Evolutionary conservation across 192 early-diverging fungal genomes (phyloP), one percentile per base, ranked within the genome.

Genomic region (Gaertneriomyces sp.): DNA sequence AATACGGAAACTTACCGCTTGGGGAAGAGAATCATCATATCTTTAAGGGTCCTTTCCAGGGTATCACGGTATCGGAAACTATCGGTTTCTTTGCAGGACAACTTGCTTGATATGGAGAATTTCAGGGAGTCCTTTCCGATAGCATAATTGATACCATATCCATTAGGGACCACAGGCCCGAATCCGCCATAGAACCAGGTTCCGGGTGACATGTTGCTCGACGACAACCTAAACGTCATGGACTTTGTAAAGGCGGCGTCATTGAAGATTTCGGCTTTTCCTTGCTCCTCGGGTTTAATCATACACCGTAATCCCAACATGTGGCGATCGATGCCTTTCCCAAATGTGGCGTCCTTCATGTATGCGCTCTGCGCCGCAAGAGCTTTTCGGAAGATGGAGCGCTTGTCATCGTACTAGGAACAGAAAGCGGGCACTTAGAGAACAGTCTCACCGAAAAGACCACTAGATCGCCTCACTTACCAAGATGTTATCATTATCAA

Each of bases 271-370:
- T 70, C 73, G 50, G 53, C 63, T 11, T 73, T 52, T 44, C 69
- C 75, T 4, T 79, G 70, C 61, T 88, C 88, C 16, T 75, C 76
- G 0, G 72, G 52, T 45, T 76, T 73, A 68, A 93, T 85, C 79
- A 88, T 86, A 16, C 62, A 81, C 44, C 89, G 81, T 17, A 98
- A 84, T 8, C 91, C 94, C 19, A 96, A 77, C 71, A 98, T 63
- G 74, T 98, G 95, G 43, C 94, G 89, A 74, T 98, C 95, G 16
- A 96, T 89, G 42, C 94, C 95, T 57, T 84, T 64, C 14, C 94
- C 94, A 52, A 73, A 74, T 10, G 82, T 81, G 6, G 92, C 91
- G 0, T 89, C 89, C 49, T 72, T 80, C 78, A 93, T 91, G 77
- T 89, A 86, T 57, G 84, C 82, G 4, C 79, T 58, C 58, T 96